Evolutionary conservation across 257 asterid genomes (phyloP), one percentile per base, ranked within the genome.

Genomic region (Scutellaria baicalensis): DNA sequence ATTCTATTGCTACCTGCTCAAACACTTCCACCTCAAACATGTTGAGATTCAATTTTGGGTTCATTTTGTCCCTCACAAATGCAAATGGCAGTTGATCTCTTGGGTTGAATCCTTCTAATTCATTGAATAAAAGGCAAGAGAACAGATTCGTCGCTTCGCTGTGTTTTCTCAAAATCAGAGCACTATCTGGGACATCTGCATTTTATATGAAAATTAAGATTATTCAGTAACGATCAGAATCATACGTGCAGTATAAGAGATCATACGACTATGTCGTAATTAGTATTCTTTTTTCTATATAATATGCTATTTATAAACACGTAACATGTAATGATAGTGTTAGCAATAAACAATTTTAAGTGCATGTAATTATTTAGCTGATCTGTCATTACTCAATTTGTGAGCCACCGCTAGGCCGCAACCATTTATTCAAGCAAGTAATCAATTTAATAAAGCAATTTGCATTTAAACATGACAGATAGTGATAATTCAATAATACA

Each of bases 121-220:
- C 99, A 73, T 93, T 93, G 83, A 91, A 93, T 38, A 93, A 2
- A 13, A 91, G 90, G 78, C 99, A 93, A 0, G 96, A 88, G 78
- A 91, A 93, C 2, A 84, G 60, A 70, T 91, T 89, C 59, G 78
- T 75, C 6, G 85, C 69, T 48, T 58, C 49, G 44, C 84, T 85
- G 75, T 93, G 97, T 74, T 84, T 91, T 73, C 97, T 83, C 77
- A 91, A 16, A 7, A 91, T 87, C 9, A 91, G 66, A 20, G 96
- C 97, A 59, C 91, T 89, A 27, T 93, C 99, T 0, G 99, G 97
- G 8, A 93, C 97, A 84, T 93, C 99, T 93, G 90, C 69, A 77
- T 10, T 58, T 64, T 9, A n/a, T 1, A 2, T 6, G 21, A 48
- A 48, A 48, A 6, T 48, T n/a, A 5, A 44, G 23, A 3, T 9